These are phyloP conservation scores for Dispira simplex DNA, from an alignment of 192 early-diverging fungal genomes.

Conservation along the genomic window DNA sequence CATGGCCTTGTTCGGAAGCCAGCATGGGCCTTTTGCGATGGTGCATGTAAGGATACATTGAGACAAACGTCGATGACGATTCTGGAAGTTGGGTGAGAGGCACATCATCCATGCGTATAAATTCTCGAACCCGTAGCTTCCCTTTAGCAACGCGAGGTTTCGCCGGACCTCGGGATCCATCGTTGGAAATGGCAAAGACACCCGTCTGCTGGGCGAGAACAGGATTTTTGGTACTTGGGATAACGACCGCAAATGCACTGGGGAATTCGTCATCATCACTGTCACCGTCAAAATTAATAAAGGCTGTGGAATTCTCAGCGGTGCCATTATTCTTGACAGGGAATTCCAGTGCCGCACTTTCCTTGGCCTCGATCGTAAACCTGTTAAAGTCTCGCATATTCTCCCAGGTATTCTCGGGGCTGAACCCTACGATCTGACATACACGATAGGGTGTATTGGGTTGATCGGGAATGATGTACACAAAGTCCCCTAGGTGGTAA, in stretches of 20 bases:
- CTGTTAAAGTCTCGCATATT: neutral
- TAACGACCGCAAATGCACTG: neutral
- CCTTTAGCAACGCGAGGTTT: neutral
- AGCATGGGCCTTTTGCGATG: neutral
- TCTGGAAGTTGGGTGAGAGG: neutral
- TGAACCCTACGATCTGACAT: constrained; percentile 30
- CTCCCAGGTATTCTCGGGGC: neutral
- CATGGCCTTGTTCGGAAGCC: neutral
- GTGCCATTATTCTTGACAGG: neutral
- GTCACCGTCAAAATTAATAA: neutral
- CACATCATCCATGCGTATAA: constrained; percentile 7
- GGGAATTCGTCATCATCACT: neutral
- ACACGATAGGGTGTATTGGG: constrained; percentile 31
- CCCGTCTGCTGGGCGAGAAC: neutral
- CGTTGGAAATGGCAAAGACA: too few relatives aligned
- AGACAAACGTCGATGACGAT: neutral
- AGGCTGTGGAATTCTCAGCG: neutral
- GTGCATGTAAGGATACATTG: neutral
- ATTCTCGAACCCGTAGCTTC: constrained; percentile 1
- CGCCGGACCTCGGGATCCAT: neutral
- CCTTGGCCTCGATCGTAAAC: neutral
- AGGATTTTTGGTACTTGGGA: neutral
- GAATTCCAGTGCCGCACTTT: neutral
- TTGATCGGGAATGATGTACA: constrained; percentile 31
- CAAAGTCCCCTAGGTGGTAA: constrained; percentile 39